phyloP scores from a whole-genome alignment of 257 asterid genomes.

The Coffea canephora region DNA sequence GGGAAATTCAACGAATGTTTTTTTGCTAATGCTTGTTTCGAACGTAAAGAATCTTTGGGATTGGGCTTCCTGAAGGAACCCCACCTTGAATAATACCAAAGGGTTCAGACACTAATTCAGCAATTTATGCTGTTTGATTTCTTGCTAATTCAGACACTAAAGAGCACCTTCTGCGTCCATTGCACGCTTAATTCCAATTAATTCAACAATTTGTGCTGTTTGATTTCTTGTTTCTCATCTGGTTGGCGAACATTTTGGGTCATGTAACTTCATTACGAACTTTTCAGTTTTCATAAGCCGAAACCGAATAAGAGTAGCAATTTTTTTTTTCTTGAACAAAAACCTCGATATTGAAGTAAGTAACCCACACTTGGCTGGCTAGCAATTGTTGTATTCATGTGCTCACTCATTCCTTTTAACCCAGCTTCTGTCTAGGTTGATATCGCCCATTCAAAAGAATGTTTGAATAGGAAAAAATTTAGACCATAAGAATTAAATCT shows the following conservation, averaged over 20 bases:
- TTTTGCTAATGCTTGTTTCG: neutral
- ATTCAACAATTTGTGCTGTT: neutral
- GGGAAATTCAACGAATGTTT: neutral
- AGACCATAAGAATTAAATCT: neutral
- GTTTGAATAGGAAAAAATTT: neutral
- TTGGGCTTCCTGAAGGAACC: neutral
- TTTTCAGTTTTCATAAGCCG: neutral
- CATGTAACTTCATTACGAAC: neutral
- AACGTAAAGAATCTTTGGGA: neutral
- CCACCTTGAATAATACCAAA: neutral
- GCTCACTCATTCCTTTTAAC: neutral
- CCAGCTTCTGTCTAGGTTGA: neutral
- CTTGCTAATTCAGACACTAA: neutral
- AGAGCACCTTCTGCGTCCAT: neutral
- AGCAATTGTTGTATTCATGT: neutral
- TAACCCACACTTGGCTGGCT: neutral
- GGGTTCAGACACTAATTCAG: no score
- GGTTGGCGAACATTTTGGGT: neutral
- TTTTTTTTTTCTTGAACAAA: no score
- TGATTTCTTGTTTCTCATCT: neutral
- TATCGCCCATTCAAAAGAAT: no score
- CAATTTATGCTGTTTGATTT: no score
- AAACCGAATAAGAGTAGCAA: no score
- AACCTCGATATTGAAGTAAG: neutral
- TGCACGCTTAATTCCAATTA: neutral